Evolutionary conservation across 163 green algal genomes (phyloP), one percentile per base, ranked within the genome.

Genomic region (Chlorella variabilis): DNA sequence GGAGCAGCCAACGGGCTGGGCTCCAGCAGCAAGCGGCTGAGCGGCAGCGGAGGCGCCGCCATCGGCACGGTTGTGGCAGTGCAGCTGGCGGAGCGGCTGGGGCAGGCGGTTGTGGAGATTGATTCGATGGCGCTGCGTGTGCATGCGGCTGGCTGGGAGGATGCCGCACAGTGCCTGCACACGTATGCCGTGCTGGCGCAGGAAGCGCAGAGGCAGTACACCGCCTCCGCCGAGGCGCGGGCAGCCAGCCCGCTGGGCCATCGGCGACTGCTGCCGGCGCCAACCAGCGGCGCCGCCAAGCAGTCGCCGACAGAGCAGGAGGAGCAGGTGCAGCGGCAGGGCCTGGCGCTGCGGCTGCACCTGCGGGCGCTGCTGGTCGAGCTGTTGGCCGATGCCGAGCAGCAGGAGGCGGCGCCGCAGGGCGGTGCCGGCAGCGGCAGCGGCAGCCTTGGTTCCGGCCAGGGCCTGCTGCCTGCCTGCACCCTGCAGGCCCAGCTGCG

Each of bases 71-170:
- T 54, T 54, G 45, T 63, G 18, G 8, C 18, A 6, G 15, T 63
- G 18, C 54, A 63, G 23, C 23, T n/a, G 54, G 6, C 23, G 54
- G 54, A 63, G 18, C 54, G 23, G 54, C 45, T 23, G 45, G 11
- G 45, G 45, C 15, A 49, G 8, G 66, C 45, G 33, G 66, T 34
- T 15, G 34, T 83, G 49, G 36, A 7, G 29, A 33, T 75, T 11
- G 56, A 49, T 38, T 29, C 48, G 20, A 45, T 89, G 41, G 42
- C 62, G 27, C 39, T 88, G 42, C 74, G 83, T 3, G 59, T 78
- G 0, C 84, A 86, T n/a, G 33, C 84, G 0, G 67, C 81, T 17
- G 83, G 81, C 13, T 84, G 85, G 78, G 73, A 83, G 38, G 69
- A 77, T 21, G 69, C 77, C 21, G 51, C 39, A 2, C 65, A 48